Evolutionary conservation across 2,329 filamentous ascomycete species (phyloP), one percentile per base, ranked within the genome.

Genomic region (Ceratocystis eucalypticola): DNA sequence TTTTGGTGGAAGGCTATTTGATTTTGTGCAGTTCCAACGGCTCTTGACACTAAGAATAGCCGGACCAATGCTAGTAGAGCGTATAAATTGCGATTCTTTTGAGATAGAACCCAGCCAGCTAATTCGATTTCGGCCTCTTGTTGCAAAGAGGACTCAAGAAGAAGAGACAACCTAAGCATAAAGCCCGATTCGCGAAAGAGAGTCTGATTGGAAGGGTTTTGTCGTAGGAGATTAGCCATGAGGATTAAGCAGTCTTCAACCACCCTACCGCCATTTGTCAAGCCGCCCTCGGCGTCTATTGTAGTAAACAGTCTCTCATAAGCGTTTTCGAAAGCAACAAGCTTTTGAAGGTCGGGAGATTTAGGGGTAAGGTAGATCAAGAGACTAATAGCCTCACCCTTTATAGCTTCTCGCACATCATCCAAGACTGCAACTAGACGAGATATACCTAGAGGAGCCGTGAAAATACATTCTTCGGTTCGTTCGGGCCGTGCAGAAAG

Each of bases 171-270:
- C 70, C 86, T 87, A 25, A 83, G 81, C 15, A 96, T 85, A 72
- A 88, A 92, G 0, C 91, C 91, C 57, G 89, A 93, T 74, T 99
- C 94, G 66, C 93, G 84, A 74, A 99, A 97, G 66, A 93, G 86
- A 10, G 91, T 90, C 75, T 99, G 94, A 72, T 99, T 99, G 1
- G 92, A 94, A 1, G 86, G 79, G 73, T 97, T 97, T 71, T 91
- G 83, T 44, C 88, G 85, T 33, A 99, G 79, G 12, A 99, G 82
- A 74, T 97, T 97, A 53, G 91, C 91, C 62, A 97, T 79, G 65
- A 99, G 80, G 67, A 94, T 93, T 22, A 99, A 79, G 71, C 92
- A 96, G 75, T 99, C 94, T 75, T 97, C 93, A 2, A 96, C 89
- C 12, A 89, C 84, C 69, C 93, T 88, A 53, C 89, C 91, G 17